Base-by-base conservation (phyloP, 495 filamentous ascomycete species). In the Aspergillus steynii region DNA sequence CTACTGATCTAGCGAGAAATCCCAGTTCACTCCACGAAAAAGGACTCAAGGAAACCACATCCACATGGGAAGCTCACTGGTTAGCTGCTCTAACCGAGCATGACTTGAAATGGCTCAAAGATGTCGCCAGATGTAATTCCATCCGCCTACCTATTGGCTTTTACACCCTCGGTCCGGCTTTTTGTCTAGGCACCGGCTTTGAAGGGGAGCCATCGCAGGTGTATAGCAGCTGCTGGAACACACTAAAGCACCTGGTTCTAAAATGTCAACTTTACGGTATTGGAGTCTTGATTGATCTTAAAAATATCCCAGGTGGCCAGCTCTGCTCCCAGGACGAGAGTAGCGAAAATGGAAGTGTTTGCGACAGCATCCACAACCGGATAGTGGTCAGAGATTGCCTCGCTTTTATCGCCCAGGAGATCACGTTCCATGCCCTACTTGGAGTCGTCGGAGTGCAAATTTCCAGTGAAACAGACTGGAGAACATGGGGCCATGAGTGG, bases 111-210 rank as follows among this genome's bases (percentile, higher is more conserved):
- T 85, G 78, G 78, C 68, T 86, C 32, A 66, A 62, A 8, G 70
- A 79, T 15, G 61, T 63, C 34, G 81, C 78, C 5, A 73, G 71
- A 56, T 78, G 76, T 61, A 86, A 82, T 6, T 75, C 76, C n/a
- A 72, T 86, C 53, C 78, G 83, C 15, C 68, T 87, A 1, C 83
- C 85, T 3, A 76, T 87, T 34, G 83, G 83, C 5, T 84, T 80
- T 65, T 86, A 77, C 60, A 82, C 78, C 3, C 75, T 86, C 12
- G 81, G 79, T 0, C 74, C 76, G 0, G 51, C 65, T 15, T 85
- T 77, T 64, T 78, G 74, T 60, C 32, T 67, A 5, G 73, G 71
- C n/a, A 86, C 83, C 1, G 68, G 75, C 9, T 87, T 85, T 61
- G 75, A 75, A 29, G 70, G 67, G 1, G 57, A 68, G 0, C 67